These are phyloP conservation scores for Ciborinia camelliae DNA, from an alignment of 2,329 filamentous ascomycete genomes.

Conservation along the genomic window DNA sequence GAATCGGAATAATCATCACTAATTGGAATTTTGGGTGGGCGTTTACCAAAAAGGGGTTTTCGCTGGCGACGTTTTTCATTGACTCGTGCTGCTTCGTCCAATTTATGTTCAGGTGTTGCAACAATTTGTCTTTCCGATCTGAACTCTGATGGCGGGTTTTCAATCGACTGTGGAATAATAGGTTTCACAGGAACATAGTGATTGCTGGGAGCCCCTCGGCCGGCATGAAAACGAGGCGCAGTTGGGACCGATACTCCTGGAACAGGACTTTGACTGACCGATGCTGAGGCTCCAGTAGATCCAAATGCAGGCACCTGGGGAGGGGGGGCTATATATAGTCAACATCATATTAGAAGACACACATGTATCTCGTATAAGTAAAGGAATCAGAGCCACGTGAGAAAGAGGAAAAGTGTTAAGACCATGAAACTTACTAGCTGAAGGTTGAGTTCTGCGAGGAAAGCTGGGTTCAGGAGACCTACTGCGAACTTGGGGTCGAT, in stretches of 20 bases:
- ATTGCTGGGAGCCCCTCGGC: constrained; percentile 1
- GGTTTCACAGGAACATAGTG: constrained; percentile 2
- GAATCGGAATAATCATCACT: constrained; percentile 28
- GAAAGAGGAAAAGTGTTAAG: neutral
- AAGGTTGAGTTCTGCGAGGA: constrained; percentile 41
- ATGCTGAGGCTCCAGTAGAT: constrained; percentile 29
- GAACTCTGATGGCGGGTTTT: neutral
- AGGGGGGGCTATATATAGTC: constrained; percentile 41
- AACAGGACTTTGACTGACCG: constrained; percentile 23
- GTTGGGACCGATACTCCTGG: constrained; percentile 33
- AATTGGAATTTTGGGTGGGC: constrained; percentile 20
- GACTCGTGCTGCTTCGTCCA: neutral
- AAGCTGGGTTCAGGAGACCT: constrained; percentile 35
- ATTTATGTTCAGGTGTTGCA: constrained; percentile 2
- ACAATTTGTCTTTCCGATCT: neutral
- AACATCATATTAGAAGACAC: neutral
- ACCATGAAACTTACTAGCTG: constrained; percentile 39
- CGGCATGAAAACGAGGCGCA: constrained; percentile 27
- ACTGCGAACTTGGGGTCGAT: constrained; percentile 36
- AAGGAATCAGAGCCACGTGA: neutral
- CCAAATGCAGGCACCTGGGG: constrained; percentile 55
- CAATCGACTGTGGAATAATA: neutral
- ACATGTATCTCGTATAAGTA: neutral
- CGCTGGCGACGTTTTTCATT: constrained; percentile 19
- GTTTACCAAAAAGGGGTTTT: constrained; percentile 26